Base-by-base conservation (phyloP, 179 eudicot species). In the Amaranthus tricolor region DNA sequence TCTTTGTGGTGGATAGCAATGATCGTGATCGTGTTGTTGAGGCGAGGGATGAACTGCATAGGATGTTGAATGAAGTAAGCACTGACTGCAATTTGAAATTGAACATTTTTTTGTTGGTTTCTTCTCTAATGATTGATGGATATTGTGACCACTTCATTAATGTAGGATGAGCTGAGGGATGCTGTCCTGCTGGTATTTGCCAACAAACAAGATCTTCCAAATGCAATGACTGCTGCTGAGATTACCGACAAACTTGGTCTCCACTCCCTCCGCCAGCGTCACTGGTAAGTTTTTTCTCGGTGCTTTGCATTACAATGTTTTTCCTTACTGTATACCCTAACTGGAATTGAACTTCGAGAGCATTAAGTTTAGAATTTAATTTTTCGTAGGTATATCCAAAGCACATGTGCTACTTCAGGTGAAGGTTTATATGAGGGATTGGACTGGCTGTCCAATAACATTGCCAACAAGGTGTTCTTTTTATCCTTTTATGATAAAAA, bases 1-100 rank as follows among this genome's bases (percentile, higher is more conserved):
- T 88, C 80, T 88, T 88, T 78, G 91, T 88, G 79, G 92, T 88
- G 75, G 92, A 88, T 73, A 88, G 92, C 68, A 88, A 88, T 77
- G 92, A 88, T 67, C 82, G 88, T 19, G 89, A 85, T 64, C 87
- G 90, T 73, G 85, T 77, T 64, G 86, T 88, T 73, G 91, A 88
- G 85, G 91, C 91, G 24, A 86, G 89, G 67, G 89, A 88, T 78
- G 90, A 87, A 77, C 80, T 87, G 64, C 90, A 87, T 73, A 79
- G 90, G 75, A 87, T 87, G 90, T 72, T 87, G 81, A 87, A 87
- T 74, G 93, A 89, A 82, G 93, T 85, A 76, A 83, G 74, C 47
- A 52, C 16, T 63, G 50, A 47, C 1, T 24, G 49, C 31, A 47
- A 20, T 9, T n/a, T 40, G 51, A 62, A 5, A 45, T 24, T 24